These are phyloP conservation scores for Trichosporon coremiiforme DNA, from an alignment of 1,284 basidiomycete genomes.

Conservation along the genomic window DNA sequence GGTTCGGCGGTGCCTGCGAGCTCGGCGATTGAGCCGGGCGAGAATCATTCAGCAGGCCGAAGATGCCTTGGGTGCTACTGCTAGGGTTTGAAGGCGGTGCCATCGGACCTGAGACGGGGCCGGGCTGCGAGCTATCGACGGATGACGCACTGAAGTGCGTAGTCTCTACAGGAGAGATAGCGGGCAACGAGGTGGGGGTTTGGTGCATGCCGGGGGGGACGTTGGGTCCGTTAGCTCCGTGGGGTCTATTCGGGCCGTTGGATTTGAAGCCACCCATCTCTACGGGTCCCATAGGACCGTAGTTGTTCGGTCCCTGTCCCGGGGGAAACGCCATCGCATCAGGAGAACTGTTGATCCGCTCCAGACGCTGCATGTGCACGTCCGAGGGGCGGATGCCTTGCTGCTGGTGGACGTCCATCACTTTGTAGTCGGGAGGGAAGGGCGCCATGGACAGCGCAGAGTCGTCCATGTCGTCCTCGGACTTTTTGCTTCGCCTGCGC, in stretches of 20 bases:
- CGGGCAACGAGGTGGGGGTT: constrained; percentile 11
- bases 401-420: constrained; percentile 13
- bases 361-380: constrained; percentile 21
- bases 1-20: background rate
- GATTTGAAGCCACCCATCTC: background rate
- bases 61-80: constrained; percentile 24
- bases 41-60: constrained; percentile 28
- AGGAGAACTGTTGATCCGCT: constrained; percentile 17
- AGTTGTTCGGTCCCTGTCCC: constrained; percentile 10
- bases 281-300: background rate
- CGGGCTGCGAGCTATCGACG: constrained; percentile 14
- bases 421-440: constrained; percentile 20
- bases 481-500: constrained; percentile 19
- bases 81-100: constrained; percentile 6
- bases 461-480: constrained; percentile 28
- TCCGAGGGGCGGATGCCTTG: constrained; percentile 26
- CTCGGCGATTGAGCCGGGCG: constrained; percentile 21
- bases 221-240: too few relatives aligned
- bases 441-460: constrained; percentile 16
- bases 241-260: background rate
- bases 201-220: background rate
- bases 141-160: background rate
- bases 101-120: constrained; percentile 9
- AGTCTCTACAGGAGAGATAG: constrained; percentile 28
- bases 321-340: background rate